phyloP scores from a whole-genome alignment of 2,329 filamentous ascomycete genomes.

The Ceratocystis harringtonii region DNA sequence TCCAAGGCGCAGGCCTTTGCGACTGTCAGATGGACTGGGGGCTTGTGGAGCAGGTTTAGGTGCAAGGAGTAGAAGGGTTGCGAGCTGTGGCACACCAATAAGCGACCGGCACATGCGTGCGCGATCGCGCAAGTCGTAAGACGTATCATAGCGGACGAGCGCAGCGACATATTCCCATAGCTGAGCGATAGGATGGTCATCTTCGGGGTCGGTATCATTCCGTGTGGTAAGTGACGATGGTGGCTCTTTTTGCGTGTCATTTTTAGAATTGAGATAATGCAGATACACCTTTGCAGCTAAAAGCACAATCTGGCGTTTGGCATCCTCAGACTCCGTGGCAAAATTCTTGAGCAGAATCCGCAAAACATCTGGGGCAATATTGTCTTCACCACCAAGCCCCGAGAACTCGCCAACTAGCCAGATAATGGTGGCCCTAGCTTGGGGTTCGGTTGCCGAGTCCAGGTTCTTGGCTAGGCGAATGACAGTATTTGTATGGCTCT shows the following conservation, averaged over 20 bases:
- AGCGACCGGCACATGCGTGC: constrained; percentile 77
- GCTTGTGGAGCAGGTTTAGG: constrained; percentile 88
- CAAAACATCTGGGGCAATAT: constrained; percentile 84
- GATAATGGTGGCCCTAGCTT: constrained; percentile 84
- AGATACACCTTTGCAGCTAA: constrained; percentile 94
- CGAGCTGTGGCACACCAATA: constrained; percentile 69
- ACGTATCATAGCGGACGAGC: constrained; percentile 81
- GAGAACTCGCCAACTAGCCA: constrained; percentile 96
- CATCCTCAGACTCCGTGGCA: constrained; percentile 64
- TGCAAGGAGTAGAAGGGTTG: constrained; percentile 76
- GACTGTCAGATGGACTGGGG: constrained; percentile 72
- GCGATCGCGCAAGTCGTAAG: constrained; percentile 86
- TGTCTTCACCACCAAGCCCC: constrained; percentile 62
- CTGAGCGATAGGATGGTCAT: constrained; percentile 53
- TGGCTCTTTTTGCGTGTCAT: constrained; percentile 27
- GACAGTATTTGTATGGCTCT: constrained; percentile 69
- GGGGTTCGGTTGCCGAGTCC: constrained; percentile 72
- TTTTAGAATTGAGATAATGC: constrained; percentile 60
- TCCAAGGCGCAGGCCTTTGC: constrained; percentile 64
- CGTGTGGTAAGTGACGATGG: constrained; percentile 24
- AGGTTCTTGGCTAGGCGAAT: constrained; percentile 81
- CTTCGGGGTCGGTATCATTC: constrained; percentile 27
- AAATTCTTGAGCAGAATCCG: constrained; percentile 80
- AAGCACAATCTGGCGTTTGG: constrained; percentile 81
- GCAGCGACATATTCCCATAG: constrained; percentile 77